phyloP scores from a whole-genome alignment of 2,329 filamentous ascomycete genomes.

The Paracamarosporium sp. region DNA sequence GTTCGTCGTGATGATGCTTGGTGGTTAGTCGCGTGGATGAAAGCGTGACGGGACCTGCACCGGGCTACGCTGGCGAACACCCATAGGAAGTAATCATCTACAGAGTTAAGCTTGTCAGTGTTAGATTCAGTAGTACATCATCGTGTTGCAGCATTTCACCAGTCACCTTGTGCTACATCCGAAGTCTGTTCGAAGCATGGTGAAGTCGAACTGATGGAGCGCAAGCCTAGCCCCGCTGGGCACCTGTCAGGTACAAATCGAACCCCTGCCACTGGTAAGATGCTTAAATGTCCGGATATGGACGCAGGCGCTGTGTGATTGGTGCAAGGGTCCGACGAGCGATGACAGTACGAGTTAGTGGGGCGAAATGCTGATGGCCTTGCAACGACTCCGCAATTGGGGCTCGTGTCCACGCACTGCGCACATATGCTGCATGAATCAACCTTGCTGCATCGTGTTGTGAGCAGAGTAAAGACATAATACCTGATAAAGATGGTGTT shows the following conservation, averaged over 20 bases:
- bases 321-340: not conserved
- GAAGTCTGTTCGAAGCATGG: not conserved
- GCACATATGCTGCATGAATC: not conserved
- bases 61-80: not conserved
- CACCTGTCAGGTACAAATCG: conserved; percentile 1
- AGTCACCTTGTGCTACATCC: not conserved
- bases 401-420: too few species aligned
- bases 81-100: too few species aligned
- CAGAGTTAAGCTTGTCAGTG: too few species aligned
- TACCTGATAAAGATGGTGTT: not conserved
- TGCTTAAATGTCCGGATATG: not conserved
- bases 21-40: not conserved
- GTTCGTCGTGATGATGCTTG: not conserved
- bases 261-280: not conserved
- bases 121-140: not conserved
- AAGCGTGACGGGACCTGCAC: not conserved
- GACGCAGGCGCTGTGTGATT: not conserved
- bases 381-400: not conserved
- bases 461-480: not conserved
- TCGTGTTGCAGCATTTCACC: not conserved
- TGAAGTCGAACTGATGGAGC: not conserved
- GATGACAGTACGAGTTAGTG: not conserved
- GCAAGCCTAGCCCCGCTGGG: conserved; percentile 1
- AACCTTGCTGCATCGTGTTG: not conserved
- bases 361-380: conserved; percentile 4